Base-by-base conservation (phyloP, 805 yeast species). In the Brettanomyces naardenensis region DNA sequence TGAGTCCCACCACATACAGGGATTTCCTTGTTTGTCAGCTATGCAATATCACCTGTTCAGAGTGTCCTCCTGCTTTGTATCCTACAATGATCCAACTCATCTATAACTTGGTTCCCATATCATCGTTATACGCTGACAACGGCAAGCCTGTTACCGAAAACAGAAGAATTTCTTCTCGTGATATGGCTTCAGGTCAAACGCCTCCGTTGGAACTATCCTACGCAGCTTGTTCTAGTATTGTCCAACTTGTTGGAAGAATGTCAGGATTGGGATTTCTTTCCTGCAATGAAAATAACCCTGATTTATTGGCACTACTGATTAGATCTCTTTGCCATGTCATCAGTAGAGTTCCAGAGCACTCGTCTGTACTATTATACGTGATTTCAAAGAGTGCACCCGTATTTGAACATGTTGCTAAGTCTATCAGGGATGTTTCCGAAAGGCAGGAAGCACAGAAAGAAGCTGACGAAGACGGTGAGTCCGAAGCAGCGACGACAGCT, bases 11-110 rank as follows among this genome's bases (percentile, higher is more conserved):
- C 9, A 76, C 86, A 1, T 71, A 75, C 38, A 58, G 90, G 43
- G 94, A 83, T 54, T 80, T 79, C 40, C 38, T 78, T 6, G 64
- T 80, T 0, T 62, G 69, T 5, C 83, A 78, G 34, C 52, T 75
- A 5, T 68, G 77, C 33, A 59, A 60, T 19, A 48, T 72, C 26
- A 46, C 77, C 5, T 44, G 53, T 15, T 39, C 56, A 20, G 39
- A 32, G 15, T 51, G 60, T 25, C 61, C 60, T 36, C 42, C 41
- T 13, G 44, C 61, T 4, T 49, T 68, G 11, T 57, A 73, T 4
- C 69, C 77, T 1, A 69, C 77, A 10, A 56, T 76, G 27, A 69
- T 73, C 35, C 83, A 82, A 49, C 64, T 73, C 36, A 53, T 81
- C 6, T 80, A 78, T 56, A 82, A 83, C 50, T 49, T 80, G 35